These are phyloP conservation scores for Paramyrothecium roridum DNA, from an alignment of 2,329 filamentous ascomycete genomes.

Conservation along the genomic window DNA sequence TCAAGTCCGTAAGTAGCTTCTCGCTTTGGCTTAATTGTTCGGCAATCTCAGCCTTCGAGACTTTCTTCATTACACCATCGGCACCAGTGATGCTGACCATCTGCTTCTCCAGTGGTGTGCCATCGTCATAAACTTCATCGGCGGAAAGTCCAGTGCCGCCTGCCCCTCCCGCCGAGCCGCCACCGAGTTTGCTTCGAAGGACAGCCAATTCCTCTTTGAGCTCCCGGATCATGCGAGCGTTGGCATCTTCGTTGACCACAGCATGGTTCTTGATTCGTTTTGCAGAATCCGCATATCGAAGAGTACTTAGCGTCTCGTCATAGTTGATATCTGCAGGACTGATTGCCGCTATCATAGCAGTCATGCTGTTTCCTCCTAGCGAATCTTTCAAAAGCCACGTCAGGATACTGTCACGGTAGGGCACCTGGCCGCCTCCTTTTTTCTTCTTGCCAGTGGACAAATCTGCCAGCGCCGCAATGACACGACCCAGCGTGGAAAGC, in stretches of 20 bases:
- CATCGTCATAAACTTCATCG: conserved; percentile 86
- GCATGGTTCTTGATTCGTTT: conserved; percentile 99
- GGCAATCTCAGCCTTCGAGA: conserved; percentile 96
- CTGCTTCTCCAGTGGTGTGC: conserved; percentile 90
- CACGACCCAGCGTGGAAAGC: conserved; percentile 90
- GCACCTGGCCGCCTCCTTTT: conserved; percentile 69
- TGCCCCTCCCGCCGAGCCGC: conserved; percentile 41
- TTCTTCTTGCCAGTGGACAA: conserved; percentile 81
- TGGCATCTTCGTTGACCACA: conserved; percentile 97
- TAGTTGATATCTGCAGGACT: conserved; percentile 99
- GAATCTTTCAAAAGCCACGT: conserved; percentile 98
- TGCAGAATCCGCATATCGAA: conserved; percentile 94
- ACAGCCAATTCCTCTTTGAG: conserved; percentile 91
- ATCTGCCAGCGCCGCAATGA: conserved; percentile 93
- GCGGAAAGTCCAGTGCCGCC: conserved; percentile 50
- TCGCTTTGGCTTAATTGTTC: conserved; percentile 96
- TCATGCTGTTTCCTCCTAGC: conserved; percentile 97
- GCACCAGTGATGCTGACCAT: conserved; percentile 89
- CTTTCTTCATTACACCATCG: conserved; percentile 87
- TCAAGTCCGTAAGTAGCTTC: conserved; percentile 91
- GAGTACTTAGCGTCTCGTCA: conserved; percentile 91
- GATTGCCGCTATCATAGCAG: conserved; percentile 98
- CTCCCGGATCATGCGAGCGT: conserved; percentile 97
- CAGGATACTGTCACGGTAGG: conserved; percentile 93
- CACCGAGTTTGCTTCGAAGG: conserved; percentile 79